Evolutionary conservation across 2,329 filamentous ascomycete species (phyloP), one percentile per base, ranked within the genome.

Genomic region (Cladosporium sp.): DNA sequence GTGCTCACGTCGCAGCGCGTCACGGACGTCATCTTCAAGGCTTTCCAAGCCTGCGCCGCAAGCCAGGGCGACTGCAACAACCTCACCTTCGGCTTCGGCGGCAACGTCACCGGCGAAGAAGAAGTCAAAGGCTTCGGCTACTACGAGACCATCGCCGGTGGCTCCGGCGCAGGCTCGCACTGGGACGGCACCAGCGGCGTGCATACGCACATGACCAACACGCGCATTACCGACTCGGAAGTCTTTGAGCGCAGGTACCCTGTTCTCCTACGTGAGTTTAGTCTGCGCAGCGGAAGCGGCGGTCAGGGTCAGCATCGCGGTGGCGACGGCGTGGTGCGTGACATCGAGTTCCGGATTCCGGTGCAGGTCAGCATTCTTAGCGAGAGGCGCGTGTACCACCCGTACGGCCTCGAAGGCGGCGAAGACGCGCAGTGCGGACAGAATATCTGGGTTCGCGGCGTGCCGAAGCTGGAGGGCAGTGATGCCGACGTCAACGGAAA

Each of bases 201-300:
- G n/a, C 90, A 94, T 75, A 90, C 87, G 1, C 90, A 94, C 78
- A 93, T 93, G 89, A 94, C 91, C 7, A 95, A 95, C 76, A 94
- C 91, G 3, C 85, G 91, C 16, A 94, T 93, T 73, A 93, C 91
- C 0, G 91, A 94, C 74, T 84, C 89, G 0, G 91, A 95, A 75
- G 85, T 93, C 7, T 91, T 94, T 69, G 91, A 94, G 79, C 83
- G 89, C 31, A 81, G 91, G 10, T 93, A 93, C 72, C 91, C 91
- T 0, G 90, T 93, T 1, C 77, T 95, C 1, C 79, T 95, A 37
- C 82, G 88, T 6, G 85, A 90, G 70, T 94, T 93, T 75, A 83
- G 84, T 14, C 79, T 94, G 11, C 79, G 91, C 1, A 70, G 78
- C 1, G 88, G 85, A 0, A 89, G 85, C 37, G 88, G 87, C 0